Percentiles rank a stretch among this genome's conserved stretches.
Conservation (phyloP, 306 rosid species). For the Glycyrrhiza uralensis region DNA sequence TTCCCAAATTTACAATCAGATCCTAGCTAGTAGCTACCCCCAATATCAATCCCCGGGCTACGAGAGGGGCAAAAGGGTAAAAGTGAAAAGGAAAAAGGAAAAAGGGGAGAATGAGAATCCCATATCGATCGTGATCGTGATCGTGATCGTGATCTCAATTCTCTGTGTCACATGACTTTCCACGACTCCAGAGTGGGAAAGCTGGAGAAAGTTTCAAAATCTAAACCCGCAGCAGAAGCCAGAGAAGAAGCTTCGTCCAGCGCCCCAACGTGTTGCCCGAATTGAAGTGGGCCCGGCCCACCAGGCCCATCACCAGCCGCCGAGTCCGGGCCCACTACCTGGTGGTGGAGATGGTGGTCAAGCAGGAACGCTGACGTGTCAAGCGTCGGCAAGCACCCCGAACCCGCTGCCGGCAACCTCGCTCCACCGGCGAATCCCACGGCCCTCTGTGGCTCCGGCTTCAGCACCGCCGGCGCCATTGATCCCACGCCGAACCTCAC, state of each 20-base stretch:
- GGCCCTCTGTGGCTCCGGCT: slow-evolving; percentile 79
- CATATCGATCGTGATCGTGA: too few relatives aligned
- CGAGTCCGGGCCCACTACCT: slow-evolving; percentile 24
- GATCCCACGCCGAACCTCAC: slow-evolving; percentile 37
- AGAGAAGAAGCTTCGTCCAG: slow-evolving; percentile 23
- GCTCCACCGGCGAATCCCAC: background rate
- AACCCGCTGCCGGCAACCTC: slow-evolving; percentile 13
- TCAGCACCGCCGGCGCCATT: slow-evolving; percentile 47
- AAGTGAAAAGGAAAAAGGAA: background rate
- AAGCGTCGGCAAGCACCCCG: slow-evolving; percentile 67
- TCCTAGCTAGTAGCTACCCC: slow-evolving; percentile 19
- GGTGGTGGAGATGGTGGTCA: slow-evolving; percentile 46
- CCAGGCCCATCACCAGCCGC: slow-evolving; percentile 15
- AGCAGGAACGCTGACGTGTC: slow-evolving; percentile 81
- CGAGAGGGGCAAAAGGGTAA: background rate
- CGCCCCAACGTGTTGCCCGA: background rate
- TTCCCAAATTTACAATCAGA: slow-evolving; percentile 39
- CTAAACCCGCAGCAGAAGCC: slow-evolving; percentile 43
- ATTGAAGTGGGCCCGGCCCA: slow-evolving; percentile 27
- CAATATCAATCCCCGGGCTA: background rate
- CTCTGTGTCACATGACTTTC: slow-evolving; percentile 73
- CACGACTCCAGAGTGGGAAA: slow-evolving; percentile 93
- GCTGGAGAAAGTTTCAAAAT: slow-evolving; percentile 61
- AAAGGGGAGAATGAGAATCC: background rate
- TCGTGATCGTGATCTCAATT: slow-evolving; percentile 27